These are phyloP conservation scores for Rhododendron ovatum DNA, from an alignment of 148 eudicot species.

Conservation along the genomic window DNA sequence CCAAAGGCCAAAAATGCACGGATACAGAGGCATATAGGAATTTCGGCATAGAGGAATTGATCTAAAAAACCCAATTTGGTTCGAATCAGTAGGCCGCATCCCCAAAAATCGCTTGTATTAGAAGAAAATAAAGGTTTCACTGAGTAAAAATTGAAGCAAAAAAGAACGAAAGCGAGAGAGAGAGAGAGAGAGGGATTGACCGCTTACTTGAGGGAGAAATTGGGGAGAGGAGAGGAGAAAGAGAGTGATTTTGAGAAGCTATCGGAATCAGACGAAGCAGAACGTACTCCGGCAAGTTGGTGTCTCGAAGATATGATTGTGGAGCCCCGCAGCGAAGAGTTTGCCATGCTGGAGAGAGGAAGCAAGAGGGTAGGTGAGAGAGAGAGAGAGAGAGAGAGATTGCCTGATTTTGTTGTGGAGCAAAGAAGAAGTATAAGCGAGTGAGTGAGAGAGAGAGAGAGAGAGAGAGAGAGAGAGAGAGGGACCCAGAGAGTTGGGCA, in stretches of 20 bases:
- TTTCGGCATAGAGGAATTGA: no score
- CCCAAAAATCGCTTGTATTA: no score
- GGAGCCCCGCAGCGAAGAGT: not conserved
- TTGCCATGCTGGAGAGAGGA: not conserved
- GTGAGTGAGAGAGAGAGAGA: no score
- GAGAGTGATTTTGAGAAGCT: conserved; percentile 17
- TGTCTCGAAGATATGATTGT: not conserved
- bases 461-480: not conserved
- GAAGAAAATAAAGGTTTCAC: not conserved
- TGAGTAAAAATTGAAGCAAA: not conserved
- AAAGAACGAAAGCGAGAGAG: not conserved
- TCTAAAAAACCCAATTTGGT: not conserved
- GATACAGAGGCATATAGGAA: no score
- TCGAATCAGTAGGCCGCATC: not conserved
- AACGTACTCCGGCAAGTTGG: not conserved
- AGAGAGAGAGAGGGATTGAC: no score
- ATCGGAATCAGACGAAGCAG: not conserved
- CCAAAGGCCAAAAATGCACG: no score
- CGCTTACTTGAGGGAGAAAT: conserved; percentile 26
- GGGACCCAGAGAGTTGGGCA: not conserved
- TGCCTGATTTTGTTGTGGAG: not conserved
- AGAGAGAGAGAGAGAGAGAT: not conserved
- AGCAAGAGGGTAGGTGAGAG: not conserved
- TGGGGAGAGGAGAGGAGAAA: conserved; percentile 23
- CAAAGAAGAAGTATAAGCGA: not conserved